These are phyloP conservation scores for Solanum chacoense DNA, from an alignment of 305 asterid species.

Conservation along the genomic window DNA sequence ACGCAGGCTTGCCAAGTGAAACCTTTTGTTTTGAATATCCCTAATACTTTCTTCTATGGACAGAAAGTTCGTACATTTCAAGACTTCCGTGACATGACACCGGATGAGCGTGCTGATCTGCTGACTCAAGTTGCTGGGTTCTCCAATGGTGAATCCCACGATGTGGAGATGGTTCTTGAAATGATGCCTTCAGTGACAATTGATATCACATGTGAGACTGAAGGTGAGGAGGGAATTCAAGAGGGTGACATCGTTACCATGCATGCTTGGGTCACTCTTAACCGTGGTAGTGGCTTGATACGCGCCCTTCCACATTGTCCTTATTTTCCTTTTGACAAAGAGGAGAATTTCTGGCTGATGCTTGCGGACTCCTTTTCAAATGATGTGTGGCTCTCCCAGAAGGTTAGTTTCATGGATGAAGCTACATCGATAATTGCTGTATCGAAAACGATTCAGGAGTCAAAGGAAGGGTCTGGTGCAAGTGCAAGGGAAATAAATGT, in stretches of 20 bases:
- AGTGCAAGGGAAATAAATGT: slow-evolving; percentile 57
- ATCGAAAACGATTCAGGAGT: slow-evolving; percentile 83
- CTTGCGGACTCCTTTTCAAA: slow-evolving; percentile 73
- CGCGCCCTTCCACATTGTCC: slow-evolving; percentile 93
- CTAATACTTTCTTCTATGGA: background rate
- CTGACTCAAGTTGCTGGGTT: slow-evolving; percentile 76
- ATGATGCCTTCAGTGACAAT: slow-evolving; percentile 88
- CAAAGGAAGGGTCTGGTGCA: slow-evolving; percentile 87
- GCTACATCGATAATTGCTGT: slow-evolving; percentile 76
- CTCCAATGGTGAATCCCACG: slow-evolving; percentile 54
- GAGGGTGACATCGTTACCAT: slow-evolving; percentile 90
- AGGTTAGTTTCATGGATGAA: slow-evolving; percentile 88
- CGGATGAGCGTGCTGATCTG: slow-evolving; percentile 68
- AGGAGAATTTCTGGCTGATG: slow-evolving; percentile 86
- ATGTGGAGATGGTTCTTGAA: slow-evolving; percentile 83
- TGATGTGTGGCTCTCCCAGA: slow-evolving; percentile 95
- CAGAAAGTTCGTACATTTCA: slow-evolving; percentile 91
- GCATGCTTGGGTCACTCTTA: slow-evolving; percentile 91
- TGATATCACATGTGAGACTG: slow-evolving; percentile 87
- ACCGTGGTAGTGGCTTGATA: slow-evolving; percentile 51
- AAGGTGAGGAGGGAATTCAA: slow-evolving; percentile 97
- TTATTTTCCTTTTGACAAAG: slow-evolving; percentile 69
- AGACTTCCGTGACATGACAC: slow-evolving; percentile 70
- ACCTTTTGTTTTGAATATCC: background rate
- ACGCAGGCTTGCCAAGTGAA: background rate